These are phyloP conservation scores for Russula sp. DNA, from an alignment of 768 basidiomycete species.

Conservation along the genomic window DNA sequence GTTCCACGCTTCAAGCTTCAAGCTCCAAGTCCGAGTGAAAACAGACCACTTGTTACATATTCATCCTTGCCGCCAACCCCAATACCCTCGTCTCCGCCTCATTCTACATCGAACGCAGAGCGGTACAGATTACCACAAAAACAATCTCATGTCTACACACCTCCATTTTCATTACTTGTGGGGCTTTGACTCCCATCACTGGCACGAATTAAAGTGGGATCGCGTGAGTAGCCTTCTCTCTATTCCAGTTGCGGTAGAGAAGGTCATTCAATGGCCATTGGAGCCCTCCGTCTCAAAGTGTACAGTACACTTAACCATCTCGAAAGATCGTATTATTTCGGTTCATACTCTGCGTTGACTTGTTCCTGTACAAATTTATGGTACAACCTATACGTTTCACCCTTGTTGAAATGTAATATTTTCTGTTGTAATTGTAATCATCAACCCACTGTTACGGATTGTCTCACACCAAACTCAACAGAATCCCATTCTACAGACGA, in stretches of 20 bases:
- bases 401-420: no score
- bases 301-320: neutral
- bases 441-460: no score
- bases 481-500: no score
- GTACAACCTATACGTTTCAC: conserved; percentile 88
- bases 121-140: conserved; percentile 20
- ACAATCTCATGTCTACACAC: conserved; percentile 33
- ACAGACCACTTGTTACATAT: conserved; percentile 51
- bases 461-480: no score
- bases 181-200: conserved; percentile 90
- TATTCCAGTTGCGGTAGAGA: conserved; percentile 91
- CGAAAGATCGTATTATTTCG: conserved; percentile 86
- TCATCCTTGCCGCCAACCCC: conserved; percentile 78
- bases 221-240: conserved; percentile 90
- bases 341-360: conserved; percentile 89
- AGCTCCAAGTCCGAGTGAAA: conserved; percentile 21
- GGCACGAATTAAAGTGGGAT: conserved; percentile 94
- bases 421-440: no score
- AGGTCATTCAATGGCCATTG: conserved; percentile 54
- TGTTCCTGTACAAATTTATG: conserved; percentile 97
- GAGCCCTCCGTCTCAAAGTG: neutral
- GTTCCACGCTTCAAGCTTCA: conserved; percentile 10
- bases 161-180: conserved; percentile 83
- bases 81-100: conserved; percentile 38
- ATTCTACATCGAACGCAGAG: conserved; percentile 1